Evolutionary conservation across 345 rosid genomes (phyloP).

Genomic region (Luvunga scandens): DNA sequence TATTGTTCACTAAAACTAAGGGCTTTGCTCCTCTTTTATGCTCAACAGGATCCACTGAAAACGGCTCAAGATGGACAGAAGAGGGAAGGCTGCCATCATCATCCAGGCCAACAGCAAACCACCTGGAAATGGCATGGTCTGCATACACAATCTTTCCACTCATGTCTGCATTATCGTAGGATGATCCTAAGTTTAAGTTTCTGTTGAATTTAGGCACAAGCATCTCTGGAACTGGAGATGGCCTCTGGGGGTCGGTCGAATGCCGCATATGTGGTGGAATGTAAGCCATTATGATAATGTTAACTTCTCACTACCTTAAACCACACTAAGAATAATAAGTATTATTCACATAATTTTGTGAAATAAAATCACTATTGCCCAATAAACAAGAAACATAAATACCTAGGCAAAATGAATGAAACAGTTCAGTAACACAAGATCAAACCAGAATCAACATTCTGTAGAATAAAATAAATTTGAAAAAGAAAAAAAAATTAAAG

Average conservation of each 20-base stretch:
- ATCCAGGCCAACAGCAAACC: conserved; percentile 23
- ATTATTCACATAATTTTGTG: not conserved
- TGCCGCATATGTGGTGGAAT: conserved; percentile 33
- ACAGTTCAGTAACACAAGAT: not conserved
- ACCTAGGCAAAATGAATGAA: not conserved
- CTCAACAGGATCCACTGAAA: conserved; percentile 3
- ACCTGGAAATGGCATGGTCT: conserved; percentile 16
- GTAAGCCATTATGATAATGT: conserved; percentile 17
- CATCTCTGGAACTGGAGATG: conserved; percentile 15
- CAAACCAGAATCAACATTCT: not conserved
- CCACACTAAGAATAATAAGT: not conserved
- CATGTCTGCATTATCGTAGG: not conserved
- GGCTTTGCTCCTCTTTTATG: conserved; percentile 16
- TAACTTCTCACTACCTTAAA: not conserved
- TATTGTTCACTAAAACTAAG: conserved; percentile 18
- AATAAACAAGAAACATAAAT: not conserved
- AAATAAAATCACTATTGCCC: not conserved
- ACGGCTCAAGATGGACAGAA: conserved; percentile 19
- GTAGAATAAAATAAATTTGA: not conserved
- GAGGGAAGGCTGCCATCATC: conserved; percentile 13
- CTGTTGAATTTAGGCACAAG: not conserved
- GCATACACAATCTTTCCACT: conserved; percentile 17
- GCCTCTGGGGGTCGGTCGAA: not conserved
- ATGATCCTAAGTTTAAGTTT: conserved; percentile 9
- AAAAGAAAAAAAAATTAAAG: not conserved